These are phyloP conservation scores for Microbotryomycetes sp. DNA, from an alignment of 1,284 basidiomycete genomes.

Conservation along the genomic window DNA sequence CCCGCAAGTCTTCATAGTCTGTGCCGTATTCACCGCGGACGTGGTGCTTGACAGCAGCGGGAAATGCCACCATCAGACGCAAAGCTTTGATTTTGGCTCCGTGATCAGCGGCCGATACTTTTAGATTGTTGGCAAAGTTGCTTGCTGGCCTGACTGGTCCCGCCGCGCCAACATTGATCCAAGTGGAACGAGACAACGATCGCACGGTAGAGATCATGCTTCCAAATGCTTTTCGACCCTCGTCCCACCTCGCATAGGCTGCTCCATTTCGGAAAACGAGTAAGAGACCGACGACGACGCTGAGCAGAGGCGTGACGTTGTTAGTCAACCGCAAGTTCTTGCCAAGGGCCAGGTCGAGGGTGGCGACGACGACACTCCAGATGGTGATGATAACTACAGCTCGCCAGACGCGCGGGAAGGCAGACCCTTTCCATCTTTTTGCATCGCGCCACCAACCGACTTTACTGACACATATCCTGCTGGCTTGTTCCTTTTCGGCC, in stretches of 20 bases:
- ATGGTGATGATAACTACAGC: slow-evolving; percentile 31
- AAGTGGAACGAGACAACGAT: slow-evolving; percentile 30
- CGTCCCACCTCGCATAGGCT: slow-evolving; percentile 35
- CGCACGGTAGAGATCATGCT: slow-evolving; percentile 30
- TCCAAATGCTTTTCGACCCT: slow-evolving; percentile 33
- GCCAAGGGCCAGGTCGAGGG: slow-evolving; percentile 27
- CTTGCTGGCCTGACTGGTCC: neutral
- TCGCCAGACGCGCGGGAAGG: slow-evolving; percentile 29
- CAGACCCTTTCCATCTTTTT: slow-evolving; percentile 14
- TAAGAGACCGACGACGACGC: slow-evolving; percentile 37
- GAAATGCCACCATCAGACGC: slow-evolving; percentile 31
- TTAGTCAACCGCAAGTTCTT: slow-evolving; percentile 11
- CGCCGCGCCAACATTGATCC: slow-evolving; percentile 34
- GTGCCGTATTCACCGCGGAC: slow-evolving; percentile 35
- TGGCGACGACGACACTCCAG: slow-evolving; percentile 32
- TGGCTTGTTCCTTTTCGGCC: neutral
- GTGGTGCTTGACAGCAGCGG: slow-evolving; percentile 35
- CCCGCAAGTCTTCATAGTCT: slow-evolving; percentile 34
- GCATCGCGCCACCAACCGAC: slow-evolving; percentile 28
- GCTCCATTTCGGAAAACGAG: slow-evolving; percentile 33
- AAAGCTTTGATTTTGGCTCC: slow-evolving; percentile 32
- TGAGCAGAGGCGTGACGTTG: slow-evolving; percentile 32
- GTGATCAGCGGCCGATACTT: slow-evolving; percentile 19
- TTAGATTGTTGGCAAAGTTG: neutral
- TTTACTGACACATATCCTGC: slow-evolving; percentile 8